A percentile compares a stretch with the other conserved stretches of the same genome.
phyloP scores from a whole-genome alignment of 2,329 filamentous ascomycete species.

The Aspergillus tanneri region DNA sequence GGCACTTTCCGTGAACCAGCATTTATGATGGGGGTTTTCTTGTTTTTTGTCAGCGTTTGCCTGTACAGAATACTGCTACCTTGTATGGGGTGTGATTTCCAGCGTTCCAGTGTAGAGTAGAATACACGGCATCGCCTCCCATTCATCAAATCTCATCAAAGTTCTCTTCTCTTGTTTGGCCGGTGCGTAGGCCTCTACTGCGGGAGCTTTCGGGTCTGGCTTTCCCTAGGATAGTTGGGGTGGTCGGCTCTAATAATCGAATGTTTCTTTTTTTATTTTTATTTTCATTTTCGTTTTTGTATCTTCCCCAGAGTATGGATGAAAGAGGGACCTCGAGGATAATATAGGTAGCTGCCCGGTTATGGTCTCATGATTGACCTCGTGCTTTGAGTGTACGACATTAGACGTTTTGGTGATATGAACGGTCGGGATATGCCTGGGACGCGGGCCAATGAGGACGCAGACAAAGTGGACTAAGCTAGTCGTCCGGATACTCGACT shows the following conservation, averaged over 20 bases:
- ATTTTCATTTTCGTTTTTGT: too few species aligned
- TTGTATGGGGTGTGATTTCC: constrained; percentile 16
- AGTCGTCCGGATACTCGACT: constrained; percentile 38
- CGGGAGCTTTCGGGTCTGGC: neutral
- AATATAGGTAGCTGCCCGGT: too few species aligned
- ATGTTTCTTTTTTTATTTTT: neutral
- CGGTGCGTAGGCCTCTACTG: neutral
- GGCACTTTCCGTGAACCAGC: constrained; percentile 18
- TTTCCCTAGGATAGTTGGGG: too few species aligned
- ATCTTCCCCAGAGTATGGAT: too few species aligned
- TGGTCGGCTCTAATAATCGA: too few species aligned
- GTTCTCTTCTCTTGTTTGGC: neutral
- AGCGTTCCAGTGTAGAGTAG: constrained; percentile 24
- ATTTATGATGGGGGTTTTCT: constrained; percentile 18
- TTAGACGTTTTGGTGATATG: neutral
- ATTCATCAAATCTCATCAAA: constrained; percentile 5
- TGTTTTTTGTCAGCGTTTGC: constrained; percentile 25
- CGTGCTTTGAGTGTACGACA: too few species aligned
- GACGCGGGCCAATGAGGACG: constrained; percentile 34
- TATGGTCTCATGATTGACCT: too few species aligned
- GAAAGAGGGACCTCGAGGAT: too few species aligned
- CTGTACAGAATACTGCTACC: constrained; percentile 29
- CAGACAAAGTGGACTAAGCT: constrained; percentile 36
- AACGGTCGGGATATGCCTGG: constrained; percentile 19
- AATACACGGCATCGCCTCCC: constrained; percentile 17